Conservation (phyloP, 2,329 filamentous ascomycete species). For the Penicillium sp. region DNA sequence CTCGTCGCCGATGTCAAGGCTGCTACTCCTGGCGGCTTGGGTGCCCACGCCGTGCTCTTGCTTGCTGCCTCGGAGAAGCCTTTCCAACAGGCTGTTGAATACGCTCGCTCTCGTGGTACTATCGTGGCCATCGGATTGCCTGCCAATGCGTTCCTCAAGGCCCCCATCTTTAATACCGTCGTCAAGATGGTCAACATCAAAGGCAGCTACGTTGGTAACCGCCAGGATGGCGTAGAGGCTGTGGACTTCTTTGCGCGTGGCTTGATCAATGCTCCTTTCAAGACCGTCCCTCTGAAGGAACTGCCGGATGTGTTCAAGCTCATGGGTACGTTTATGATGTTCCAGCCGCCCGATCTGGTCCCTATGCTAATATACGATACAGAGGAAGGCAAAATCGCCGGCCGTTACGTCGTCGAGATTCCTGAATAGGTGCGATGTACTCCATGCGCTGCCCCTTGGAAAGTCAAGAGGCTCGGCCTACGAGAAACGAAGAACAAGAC, state of each 20-base stretch:
- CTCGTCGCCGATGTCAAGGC: constrained; percentile 80
- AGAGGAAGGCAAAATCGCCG: constrained; percentile 42
- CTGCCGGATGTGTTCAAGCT: constrained; percentile 75
- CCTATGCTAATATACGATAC: constrained; percentile 19
- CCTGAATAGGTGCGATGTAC: constrained; percentile 29
- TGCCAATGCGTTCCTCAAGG: constrained; percentile 70
- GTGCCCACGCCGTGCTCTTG: constrained; percentile 81
- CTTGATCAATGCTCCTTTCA: constrained; percentile 81
- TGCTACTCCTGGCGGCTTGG: constrained; percentile 72
- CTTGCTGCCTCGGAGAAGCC: constrained; percentile 85
- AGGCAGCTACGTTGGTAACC: constrained; percentile 90
- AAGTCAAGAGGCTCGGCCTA: neutral
- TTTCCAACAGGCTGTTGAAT: constrained; percentile 89
- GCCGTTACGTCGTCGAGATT: constrained; percentile 46
- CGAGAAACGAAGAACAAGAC: neutral
- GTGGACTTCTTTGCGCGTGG: constrained; percentile 84
- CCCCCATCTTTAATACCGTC: constrained; percentile 86
- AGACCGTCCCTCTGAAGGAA: constrained; percentile 76
- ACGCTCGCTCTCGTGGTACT: constrained; percentile 75
- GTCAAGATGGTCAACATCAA: constrained; percentile 88
- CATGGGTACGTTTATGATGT: constrained; percentile 48
- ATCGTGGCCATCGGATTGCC: constrained; percentile 90
- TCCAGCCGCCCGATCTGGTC: neutral
- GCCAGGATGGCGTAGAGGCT: constrained; percentile 81
- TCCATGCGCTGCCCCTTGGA: neutral